A percentile compares a stretch with the other conserved stretches of the same genome.
Conservation (phyloP, 305 asterid species). For the Nicotiana rustica region DNA sequence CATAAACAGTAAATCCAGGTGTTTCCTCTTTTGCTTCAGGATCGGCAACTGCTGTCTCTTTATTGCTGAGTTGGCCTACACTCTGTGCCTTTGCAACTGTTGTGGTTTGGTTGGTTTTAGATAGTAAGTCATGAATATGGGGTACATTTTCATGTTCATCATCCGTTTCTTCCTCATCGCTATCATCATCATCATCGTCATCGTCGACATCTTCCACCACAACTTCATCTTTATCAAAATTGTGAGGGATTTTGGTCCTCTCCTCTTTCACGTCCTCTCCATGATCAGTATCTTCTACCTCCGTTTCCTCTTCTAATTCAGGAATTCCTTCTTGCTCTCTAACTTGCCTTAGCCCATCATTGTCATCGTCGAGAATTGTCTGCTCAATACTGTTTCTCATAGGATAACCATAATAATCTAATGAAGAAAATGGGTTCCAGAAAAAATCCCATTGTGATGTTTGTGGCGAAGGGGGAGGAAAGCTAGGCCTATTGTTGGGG, state of each 20-base stretch:
- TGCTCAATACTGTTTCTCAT: slow-evolving; percentile 59
- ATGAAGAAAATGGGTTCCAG: slow-evolving; percentile 94
- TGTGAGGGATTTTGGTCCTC: slow-evolving; percentile 41
- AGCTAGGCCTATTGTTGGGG: slow-evolving; percentile 63
- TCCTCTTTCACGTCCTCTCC: slow-evolving; percentile 48
- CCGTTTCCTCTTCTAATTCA: slow-evolving; percentile 66
- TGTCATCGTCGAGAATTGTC: slow-evolving; percentile 63
- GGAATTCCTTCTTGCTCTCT: slow-evolving; percentile 90
- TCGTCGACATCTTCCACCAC: slow-evolving; percentile 69
- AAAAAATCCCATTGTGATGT: slow-evolving; percentile 96
- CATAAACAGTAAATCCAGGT: slow-evolving; percentile 91
- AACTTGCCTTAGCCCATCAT: slow-evolving; percentile 68
- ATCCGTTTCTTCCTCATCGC: slow-evolving; percentile 18
- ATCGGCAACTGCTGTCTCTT: slow-evolving; percentile 65
- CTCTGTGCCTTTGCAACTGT: slow-evolving; percentile 72
- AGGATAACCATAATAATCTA: slow-evolving; percentile 85
- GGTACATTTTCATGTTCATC: slow-evolving; percentile 33
- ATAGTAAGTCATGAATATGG: slow-evolving; percentile 42
- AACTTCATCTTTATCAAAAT: slow-evolving; percentile 61
- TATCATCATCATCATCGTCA: slow-evolving; percentile 37
- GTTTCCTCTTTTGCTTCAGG: slow-evolving; percentile 70
- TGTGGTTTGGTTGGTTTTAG: slow-evolving; percentile 51
- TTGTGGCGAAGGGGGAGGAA: slow-evolving; percentile 72
- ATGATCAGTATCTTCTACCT: slow-evolving; percentile 58
- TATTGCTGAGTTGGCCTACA: slow-evolving; percentile 61